Evolutionary conservation across 495 filamentous ascomycete species (phyloP), one percentile per base, ranked within the genome.

Genomic region (Xylaria curta): DNA sequence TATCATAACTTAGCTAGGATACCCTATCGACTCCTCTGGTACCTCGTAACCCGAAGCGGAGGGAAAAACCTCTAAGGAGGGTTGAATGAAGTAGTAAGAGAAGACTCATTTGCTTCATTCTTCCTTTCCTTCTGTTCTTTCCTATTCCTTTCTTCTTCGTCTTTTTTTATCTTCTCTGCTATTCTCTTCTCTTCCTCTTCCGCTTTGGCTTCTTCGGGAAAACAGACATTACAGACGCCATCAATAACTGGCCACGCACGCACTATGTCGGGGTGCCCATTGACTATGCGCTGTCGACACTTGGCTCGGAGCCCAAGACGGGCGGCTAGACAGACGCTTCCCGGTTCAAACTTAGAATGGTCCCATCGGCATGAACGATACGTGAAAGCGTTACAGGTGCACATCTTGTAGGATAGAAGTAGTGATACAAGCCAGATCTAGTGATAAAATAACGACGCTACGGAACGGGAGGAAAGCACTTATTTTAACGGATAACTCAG

Each of bases 221-320:
- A 72, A 24, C 76, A 78, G 0, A 36, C 24, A 21, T 75, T 65
- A 12, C 76, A 78, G 0, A 54, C 62, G 5, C 67, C 75, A 21
- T 74, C 58, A 38, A 75, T 40, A 1, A 56, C 33, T 0, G 75
- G 71, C n/a, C 12, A 71, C 0, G 28, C 33, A 6, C 61, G 33
- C 4, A 62, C n/a, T 36, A 38, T 33, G 10, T 66, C 33, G 3
- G 69, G 69, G 10, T 71, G 10, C 1, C 61, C 69, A 31, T 63
- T 70, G 10, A 70, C 33, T 8, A 70, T 70, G n/a, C 47, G 58
- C n/a, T 63, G 31, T 42, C 31, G 58, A 33, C 68, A 70, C 42
- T 62, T 62, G 1, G 46, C 42, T 9, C 68, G 19, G 0, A 70
- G 44, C 0, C 59, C 59, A 8, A 70, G 28, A 0, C 60, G 44